A percentile compares a stretch with the other conserved stretches of the same genome.
phyloP scores from a whole-genome alignment of 805 yeast species.

The Citeromyces matritensis region DNA sequence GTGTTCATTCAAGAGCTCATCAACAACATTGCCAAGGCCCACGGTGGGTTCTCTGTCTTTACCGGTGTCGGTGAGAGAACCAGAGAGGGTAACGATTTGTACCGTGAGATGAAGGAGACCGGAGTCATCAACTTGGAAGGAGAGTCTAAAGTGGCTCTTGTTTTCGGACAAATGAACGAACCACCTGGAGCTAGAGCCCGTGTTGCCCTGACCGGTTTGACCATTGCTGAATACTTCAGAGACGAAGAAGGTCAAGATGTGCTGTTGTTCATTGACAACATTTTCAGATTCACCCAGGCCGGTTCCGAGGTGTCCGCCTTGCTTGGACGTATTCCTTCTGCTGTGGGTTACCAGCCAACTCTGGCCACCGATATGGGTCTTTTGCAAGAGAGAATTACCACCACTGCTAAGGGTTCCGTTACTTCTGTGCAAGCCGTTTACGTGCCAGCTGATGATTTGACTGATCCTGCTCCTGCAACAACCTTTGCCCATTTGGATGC shows the following conservation, averaged over 20 bases:
- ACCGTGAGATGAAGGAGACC: slow-evolving; percentile 99
- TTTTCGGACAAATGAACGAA: slow-evolving; percentile 99
- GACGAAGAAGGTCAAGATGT: slow-evolving; percentile 99
- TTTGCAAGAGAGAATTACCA: slow-evolving; percentile 99
- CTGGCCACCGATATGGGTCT: slow-evolving; percentile 99
- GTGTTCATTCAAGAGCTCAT: slow-evolving; percentile 98
- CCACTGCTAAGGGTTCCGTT: slow-evolving; percentile 99
- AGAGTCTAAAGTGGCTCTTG: slow-evolving; percentile 98
- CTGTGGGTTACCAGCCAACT: slow-evolving; percentile 99
- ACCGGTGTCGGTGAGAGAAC: slow-evolving; percentile 99
- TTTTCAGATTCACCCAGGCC: slow-evolving; percentile 99
- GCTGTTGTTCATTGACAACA: slow-evolving; percentile 97
- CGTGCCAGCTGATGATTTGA: slow-evolving; percentile 99
- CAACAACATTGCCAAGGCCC: slow-evolving; percentile 99
- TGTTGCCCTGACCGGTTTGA: slow-evolving; percentile 98
- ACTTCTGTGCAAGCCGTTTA: slow-evolving; percentile 99
- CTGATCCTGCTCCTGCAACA: slow-evolving; percentile 99
- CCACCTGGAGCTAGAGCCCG: slow-evolving; percentile 99
- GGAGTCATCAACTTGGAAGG: slow-evolving; percentile 99
- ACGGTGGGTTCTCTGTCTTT: slow-evolving; percentile 99
- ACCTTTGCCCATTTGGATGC: slow-evolving; percentile 99
- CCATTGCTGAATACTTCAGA: slow-evolving; percentile 99
- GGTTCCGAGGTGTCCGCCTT: slow-evolving; percentile 99
- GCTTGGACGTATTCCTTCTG: slow-evolving; percentile 99
- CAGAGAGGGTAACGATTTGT: slow-evolving; percentile 99